These are phyloP conservation scores for Cutaneotrichosporon cavernicola DNA, from an alignment of 1,284 basidiomycete species.

Conservation along the genomic window DNA sequence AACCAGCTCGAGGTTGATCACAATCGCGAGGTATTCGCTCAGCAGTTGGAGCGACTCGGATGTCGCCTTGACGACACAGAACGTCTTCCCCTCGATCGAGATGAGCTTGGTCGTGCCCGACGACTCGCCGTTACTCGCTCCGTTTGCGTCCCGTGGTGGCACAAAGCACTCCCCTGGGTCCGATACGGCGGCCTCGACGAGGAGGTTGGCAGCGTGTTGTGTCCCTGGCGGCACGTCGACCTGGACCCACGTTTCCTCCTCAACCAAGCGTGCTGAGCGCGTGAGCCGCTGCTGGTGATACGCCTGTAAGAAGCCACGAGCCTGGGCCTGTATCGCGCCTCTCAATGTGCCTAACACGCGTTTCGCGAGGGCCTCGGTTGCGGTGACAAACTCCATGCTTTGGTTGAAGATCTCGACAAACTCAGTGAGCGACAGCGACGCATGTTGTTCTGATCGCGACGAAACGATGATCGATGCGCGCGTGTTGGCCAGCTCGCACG, in stretches of 20 bases:
- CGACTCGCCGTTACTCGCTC: constrained; percentile 12
- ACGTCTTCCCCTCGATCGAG: constrained; percentile 76
- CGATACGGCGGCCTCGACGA: constrained; percentile 76
- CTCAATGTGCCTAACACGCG: constrained; percentile 89
- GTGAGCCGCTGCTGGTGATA: constrained; percentile 84
- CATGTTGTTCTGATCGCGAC: constrained; percentile 74
- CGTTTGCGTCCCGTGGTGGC: constrained; percentile 26
- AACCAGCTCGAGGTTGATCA: constrained; percentile 82
- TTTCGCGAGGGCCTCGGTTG: constrained; percentile 77
- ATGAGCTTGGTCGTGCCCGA: constrained; percentile 63
- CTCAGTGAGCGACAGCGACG: constrained; percentile 65
- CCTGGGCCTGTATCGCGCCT: constrained; percentile 78
- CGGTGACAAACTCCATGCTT: constrained; percentile 85
- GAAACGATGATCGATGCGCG: constrained; percentile 74
- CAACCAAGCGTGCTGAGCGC: constrained; percentile 78
- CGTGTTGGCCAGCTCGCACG: constrained; percentile 78
- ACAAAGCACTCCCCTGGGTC: constrained; percentile 72
- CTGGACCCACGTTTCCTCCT: constrained; percentile 60
- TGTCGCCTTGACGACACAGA: constrained; percentile 84
- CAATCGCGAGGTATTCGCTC: constrained; percentile 80
- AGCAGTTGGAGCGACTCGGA: constrained; percentile 72
- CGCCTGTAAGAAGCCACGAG: constrained; percentile 77
- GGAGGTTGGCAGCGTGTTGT: constrained; percentile 69
- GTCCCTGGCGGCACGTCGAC: constrained; percentile 67
- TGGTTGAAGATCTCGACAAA: constrained; percentile 81